Evolutionary conservation across 139 green algal genomes (phyloP).

Genomic region (Picochlorum costavermella): DNA sequence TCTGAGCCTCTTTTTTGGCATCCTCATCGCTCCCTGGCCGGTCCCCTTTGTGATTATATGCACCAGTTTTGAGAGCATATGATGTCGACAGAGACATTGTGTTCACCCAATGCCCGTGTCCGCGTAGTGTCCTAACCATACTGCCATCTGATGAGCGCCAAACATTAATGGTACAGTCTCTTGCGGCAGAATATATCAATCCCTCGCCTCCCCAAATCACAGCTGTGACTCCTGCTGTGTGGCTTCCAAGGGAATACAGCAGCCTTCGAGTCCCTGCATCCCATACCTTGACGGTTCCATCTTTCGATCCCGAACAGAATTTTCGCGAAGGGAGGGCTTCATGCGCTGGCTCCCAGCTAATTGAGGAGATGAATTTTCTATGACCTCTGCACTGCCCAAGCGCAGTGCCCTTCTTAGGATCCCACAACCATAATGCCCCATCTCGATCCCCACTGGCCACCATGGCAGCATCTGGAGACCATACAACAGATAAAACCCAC

Average conservation of each 20-base stretch:
- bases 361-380: conserved; percentile 83
- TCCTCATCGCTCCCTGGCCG: conserved; percentile 33
- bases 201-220: conserved; percentile 91
- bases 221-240: conserved; percentile 63
- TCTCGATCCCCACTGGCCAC: conserved; percentile 84
- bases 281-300: conserved; percentile 68
- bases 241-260: conserved; percentile 48
- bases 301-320: conserved; percentile 72
- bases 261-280: conserved; percentile 22
- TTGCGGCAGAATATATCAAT: conserved; percentile 74
- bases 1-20: conserved; percentile 32
- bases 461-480: conserved; percentile 74
- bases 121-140: conserved; percentile 69
- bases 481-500: conserved; percentile 90
- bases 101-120: conserved; percentile 98
- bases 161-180: conserved; percentile 81
- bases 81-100: conserved; percentile 80
- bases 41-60: conserved; percentile 80
- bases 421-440: conserved; percentile 79
- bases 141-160: conserved; percentile 78
- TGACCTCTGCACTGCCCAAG: conserved; percentile 75
- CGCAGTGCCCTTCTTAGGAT: conserved; percentile 45
- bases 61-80: conserved; percentile 76
- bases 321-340: conserved; percentile 53
- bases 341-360: conserved; percentile 94